Base-by-base conservation (phyloP, 225 moss, liverwort and hornwort genomes). In the Ulota crispa region DNA sequence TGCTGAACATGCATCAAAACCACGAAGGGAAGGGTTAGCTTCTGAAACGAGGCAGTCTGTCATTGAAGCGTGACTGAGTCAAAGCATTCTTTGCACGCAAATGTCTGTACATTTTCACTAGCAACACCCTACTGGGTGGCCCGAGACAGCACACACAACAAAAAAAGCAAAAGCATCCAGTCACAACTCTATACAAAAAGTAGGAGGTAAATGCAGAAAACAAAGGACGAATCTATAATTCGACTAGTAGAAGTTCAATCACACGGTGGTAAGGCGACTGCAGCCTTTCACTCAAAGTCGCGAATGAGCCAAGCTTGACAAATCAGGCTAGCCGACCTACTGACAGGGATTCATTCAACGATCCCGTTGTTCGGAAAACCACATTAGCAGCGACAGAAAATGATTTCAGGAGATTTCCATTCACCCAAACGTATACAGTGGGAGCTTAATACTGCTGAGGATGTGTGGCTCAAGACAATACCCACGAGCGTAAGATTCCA, bases 1-100 rank as follows among this genome's bases (percentile, higher is more conserved):
- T 61, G 57, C 83, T 84, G 69, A 23, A 66, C 31, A 72, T 53
- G 19, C 62, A 79, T 75, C 62, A 78, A n/a, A 59, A 12, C 28
- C 74, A 67, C 5, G 42, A 37, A 39, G 9, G 28, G 37, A 53
- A 53, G 19, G 8, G 52, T 84, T 68, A 84, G 79, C 12, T 83
- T 28, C 52, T 69, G 52, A 59, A 59, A 55, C 30, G 1, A 36
- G 13, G 26, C 7, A 18, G 16, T 50, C 18, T 50, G 18, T 16
- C 5, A 16, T 18, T 50, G 0, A 50, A 50, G 20, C 19, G 13
- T 21, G 39, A 55, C 7, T 55, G 39, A 67, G 27, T 39, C 27
- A 63, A 52, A 19, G 26, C 73, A 59, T 82, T 27, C 15, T n/a
- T 60, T 26, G 23, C 65, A 81, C 68, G 34, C 26, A 45, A 54